phyloP scores from a whole-genome alignment of 768 basidiomycete genomes.

The Candolleomyces eurysporus region DNA sequence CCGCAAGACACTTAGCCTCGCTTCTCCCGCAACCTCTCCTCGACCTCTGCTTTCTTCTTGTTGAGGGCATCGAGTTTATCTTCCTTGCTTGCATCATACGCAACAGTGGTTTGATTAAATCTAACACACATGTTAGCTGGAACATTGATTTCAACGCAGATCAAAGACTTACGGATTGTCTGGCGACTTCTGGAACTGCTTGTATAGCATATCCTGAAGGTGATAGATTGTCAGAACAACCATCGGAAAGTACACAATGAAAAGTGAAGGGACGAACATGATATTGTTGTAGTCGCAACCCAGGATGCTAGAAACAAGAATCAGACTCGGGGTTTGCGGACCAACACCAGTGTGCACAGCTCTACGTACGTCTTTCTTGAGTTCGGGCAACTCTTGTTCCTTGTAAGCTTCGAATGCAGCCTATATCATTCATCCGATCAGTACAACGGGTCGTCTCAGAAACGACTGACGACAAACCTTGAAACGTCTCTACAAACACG shows the following conservation, averaged over 20 bases:
- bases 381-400: slow-evolving; percentile 80
- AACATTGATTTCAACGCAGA: background rate
- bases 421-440: slow-evolving; percentile 30
- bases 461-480: slow-evolving; percentile 49
- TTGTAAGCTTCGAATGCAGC: slow-evolving; percentile 90
- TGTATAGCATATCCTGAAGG: slow-evolving; percentile 75
- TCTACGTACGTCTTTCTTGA: slow-evolving; percentile 60
- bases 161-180: slow-evolving; percentile 79
- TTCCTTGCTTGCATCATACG: slow-evolving; percentile 87
- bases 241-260: background rate
- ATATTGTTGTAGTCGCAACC: slow-evolving; percentile 88
- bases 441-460: background rate
- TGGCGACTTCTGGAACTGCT: slow-evolving; percentile 94
- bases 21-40: slow-evolving; percentile 61
- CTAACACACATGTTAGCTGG: slow-evolving; percentile 31
- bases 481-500: slow-evolving; percentile 67
- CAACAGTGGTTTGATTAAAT: slow-evolving; percentile 78
- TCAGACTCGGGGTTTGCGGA: slow-evolving; percentile 5
- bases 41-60: slow-evolving; percentile 60
- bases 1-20: slow-evolving; percentile 1
- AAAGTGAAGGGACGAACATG: slow-evolving; percentile 39
- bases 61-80: slow-evolving; percentile 78
- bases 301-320: slow-evolving; percentile 63
- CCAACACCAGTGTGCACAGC: slow-evolving; percentile 3
- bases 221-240: slow-evolving; percentile 9